Evolutionary conservation across 169 alveolate genomes (phyloP).

Genomic region (Eimeria tenella): DNA sequence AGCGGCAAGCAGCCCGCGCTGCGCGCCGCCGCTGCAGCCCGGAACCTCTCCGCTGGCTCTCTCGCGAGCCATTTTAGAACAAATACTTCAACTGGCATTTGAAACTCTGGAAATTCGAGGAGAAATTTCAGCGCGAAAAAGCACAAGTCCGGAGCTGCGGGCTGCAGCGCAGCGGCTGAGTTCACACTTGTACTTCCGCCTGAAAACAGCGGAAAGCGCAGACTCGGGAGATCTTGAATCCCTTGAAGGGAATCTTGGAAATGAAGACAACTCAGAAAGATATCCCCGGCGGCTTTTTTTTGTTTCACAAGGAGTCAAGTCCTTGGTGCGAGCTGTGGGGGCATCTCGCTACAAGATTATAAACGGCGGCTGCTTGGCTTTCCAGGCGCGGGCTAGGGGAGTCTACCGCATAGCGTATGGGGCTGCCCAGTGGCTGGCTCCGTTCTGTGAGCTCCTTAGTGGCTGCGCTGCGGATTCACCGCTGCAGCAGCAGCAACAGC

Average conservation of each 20-base stretch:
- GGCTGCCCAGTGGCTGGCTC: slow-evolving; percentile 64
- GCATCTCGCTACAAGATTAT: slow-evolving; percentile 46
- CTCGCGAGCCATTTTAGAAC: not conserved
- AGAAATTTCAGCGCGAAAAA: not conserved
- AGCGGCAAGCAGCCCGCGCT: not conserved
- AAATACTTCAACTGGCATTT: too few species aligned
- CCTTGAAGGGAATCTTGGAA: not conserved
- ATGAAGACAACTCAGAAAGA: not conserved
- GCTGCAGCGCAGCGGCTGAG: not conserved
- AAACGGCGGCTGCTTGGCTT: slow-evolving; percentile 62
- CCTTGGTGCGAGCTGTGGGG: slow-evolving; percentile 14
- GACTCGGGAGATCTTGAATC: not conserved
- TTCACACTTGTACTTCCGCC: not conserved
- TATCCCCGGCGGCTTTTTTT: slow-evolving; percentile 14
- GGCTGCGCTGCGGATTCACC: not conserved
- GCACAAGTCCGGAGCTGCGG: not conserved
- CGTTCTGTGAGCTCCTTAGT: not conserved
- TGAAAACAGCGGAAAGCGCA: not conserved
- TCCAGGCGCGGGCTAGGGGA: slow-evolving; percentile 15
- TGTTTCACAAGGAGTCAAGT: slow-evolving; percentile 39
- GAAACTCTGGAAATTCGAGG: not conserved
- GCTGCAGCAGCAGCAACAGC: not conserved
- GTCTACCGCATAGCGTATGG: slow-evolving; percentile 48
- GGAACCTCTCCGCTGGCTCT: not conserved
- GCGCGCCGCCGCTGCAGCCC: not conserved